Percentiles rank a stretch among this genome's conserved stretches.
phyloP scores from a whole-genome alignment of 1,284 basidiomycete genomes.

The Fistulina hepatica region DNA sequence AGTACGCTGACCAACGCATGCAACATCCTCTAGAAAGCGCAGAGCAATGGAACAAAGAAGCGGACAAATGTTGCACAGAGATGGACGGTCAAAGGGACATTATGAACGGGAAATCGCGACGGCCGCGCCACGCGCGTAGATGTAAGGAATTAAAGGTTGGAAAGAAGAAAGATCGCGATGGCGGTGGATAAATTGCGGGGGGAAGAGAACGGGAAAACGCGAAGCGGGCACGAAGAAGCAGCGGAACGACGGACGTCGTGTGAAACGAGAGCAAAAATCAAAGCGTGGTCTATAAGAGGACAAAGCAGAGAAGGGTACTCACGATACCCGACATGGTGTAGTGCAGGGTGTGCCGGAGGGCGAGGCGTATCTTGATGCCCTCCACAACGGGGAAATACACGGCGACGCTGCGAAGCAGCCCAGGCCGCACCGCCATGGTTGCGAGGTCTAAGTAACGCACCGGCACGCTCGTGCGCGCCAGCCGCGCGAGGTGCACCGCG shows the following conservation, averaged over 20 bases:
- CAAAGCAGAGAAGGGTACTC: slow-evolving; percentile 28
- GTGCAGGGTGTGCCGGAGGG: slow-evolving; percentile 54
- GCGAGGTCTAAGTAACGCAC: slow-evolving; percentile 47
- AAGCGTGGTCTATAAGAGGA: too few species aligned
- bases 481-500: slow-evolving; percentile 38
- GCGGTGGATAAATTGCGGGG: too few species aligned
- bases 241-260: not conserved
- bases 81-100: too few species aligned
- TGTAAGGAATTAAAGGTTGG: too few species aligned
- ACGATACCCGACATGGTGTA: slow-evolving; percentile 55
- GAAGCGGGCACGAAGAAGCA: slow-evolving; percentile 1
- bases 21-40: slow-evolving; percentile 11
- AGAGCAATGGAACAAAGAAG: too few species aligned
- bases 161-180: too few species aligned
- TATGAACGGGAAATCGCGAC: too few species aligned
- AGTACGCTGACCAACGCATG: slow-evolving; percentile 14
- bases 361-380: slow-evolving; percentile 42
- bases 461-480: slow-evolving; percentile 36
- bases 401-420: slow-evolving; percentile 44
- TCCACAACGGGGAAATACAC: slow-evolving; percentile 38
- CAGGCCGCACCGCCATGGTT: slow-evolving; percentile 45
- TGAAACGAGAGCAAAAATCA: not conserved
- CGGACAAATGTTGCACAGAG: too few species aligned
- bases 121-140: too few species aligned
- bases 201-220: too few species aligned